Percentiles rank a stretch among this genome's conserved stretches.
These are phyloP conservation scores for Phaeoacremonium minimum DNA, from an alignment of 2,329 filamentous ascomycete species.

Conservation along the genomic window DNA sequence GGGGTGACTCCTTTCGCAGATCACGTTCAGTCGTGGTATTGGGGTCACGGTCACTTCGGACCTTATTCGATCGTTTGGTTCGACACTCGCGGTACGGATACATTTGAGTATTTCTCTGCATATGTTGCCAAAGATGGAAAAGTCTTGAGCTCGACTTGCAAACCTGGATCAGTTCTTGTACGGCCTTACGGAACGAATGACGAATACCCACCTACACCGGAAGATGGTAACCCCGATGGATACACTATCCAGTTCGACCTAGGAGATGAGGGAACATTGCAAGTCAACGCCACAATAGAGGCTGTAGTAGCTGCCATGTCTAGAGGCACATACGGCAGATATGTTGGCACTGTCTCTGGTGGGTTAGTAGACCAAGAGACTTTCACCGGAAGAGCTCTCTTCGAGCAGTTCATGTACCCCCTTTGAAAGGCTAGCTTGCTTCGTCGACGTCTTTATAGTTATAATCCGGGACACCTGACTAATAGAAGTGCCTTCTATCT, in stretches of 20 bases:
- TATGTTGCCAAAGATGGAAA: slow-evolving; percentile 24
- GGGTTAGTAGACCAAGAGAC: too few relatives aligned
- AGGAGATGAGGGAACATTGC: background rate
- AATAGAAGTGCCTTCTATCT: too few relatives aligned
- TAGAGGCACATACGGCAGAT: too few relatives aligned
- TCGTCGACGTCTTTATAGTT: too few relatives aligned
- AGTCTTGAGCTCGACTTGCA: slow-evolving; percentile 1
- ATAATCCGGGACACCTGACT: too few relatives aligned
- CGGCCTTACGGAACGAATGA: slow-evolving; percentile 4
- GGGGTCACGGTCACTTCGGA: slow-evolving; percentile 36
- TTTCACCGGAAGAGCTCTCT: too few relatives aligned
- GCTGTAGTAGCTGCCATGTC: too few relatives aligned
- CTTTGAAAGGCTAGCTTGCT: too few relatives aligned
- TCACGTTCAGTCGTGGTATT: slow-evolving; percentile 31
- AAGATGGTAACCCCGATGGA: slow-evolving; percentile 1
- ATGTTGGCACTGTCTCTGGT: too few relatives aligned
- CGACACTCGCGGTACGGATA: slow-evolving; percentile 20
- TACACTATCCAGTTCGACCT: slow-evolving; percentile 2
- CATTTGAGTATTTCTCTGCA: slow-evolving; percentile 14
- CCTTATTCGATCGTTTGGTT: slow-evolving; percentile 39
- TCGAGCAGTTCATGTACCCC: too few relatives aligned
- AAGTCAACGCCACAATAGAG: slow-evolving; percentile 3
- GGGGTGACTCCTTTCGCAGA: slow-evolving; percentile 25
- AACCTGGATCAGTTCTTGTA: background rate
- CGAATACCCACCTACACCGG: slow-evolving; percentile 1